Evolutionary conservation across 1,284 basidiomycete genomes (phyloP).

Genomic region (Pseudozyma sp.): DNA sequence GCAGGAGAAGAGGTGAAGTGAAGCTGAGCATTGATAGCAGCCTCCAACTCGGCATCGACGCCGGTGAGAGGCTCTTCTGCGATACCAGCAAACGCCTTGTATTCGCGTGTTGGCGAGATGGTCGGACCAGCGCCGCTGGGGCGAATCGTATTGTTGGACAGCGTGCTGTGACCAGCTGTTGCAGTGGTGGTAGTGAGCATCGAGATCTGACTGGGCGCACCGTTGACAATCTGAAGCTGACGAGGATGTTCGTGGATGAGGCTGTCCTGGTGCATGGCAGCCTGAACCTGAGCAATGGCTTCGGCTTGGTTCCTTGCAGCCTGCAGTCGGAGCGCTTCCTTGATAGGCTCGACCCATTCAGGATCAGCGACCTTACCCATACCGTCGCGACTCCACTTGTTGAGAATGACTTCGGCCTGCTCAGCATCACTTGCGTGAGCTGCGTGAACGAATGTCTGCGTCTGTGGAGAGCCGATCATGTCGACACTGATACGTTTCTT

Average conservation of each 20-base stretch:
- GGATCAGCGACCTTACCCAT: slow-evolving; percentile 77
- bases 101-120: slow-evolving; percentile 33
- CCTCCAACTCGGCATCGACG: slow-evolving; percentile 27
- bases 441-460: slow-evolving; percentile 74
- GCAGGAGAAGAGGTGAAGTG: slow-evolving; percentile 11
- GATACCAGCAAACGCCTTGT: slow-evolving; percentile 42
- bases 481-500: slow-evolving; percentile 66
- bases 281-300: slow-evolving; percentile 81
- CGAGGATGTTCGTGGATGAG: slow-evolving; percentile 69
- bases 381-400: slow-evolving; percentile 89
- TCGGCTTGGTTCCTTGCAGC: slow-evolving; percentile 78
- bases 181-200: slow-evolving; percentile 54
- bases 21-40: slow-evolving; percentile 39
- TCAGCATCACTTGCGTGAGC: slow-evolving; percentile 93
- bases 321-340: slow-evolving; percentile 78
- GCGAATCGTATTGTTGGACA: slow-evolving; percentile 36
- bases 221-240: slow-evolving; percentile 62
- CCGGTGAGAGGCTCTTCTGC: slow-evolving; percentile 40
- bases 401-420: slow-evolving; percentile 87
- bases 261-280: slow-evolving; percentile 70
- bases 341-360: slow-evolving; percentile 87
- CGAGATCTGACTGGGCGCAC: slow-evolving; percentile 53
- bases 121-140: slow-evolving; percentile 3
- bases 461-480: slow-evolving; percentile 59
- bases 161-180: slow-evolving; percentile 52